Evolutionary conservation across 2,329 filamentous ascomycete genomes (phyloP), one percentile per base, ranked within the genome.

Genomic region (Aspergillus hortae): DNA sequence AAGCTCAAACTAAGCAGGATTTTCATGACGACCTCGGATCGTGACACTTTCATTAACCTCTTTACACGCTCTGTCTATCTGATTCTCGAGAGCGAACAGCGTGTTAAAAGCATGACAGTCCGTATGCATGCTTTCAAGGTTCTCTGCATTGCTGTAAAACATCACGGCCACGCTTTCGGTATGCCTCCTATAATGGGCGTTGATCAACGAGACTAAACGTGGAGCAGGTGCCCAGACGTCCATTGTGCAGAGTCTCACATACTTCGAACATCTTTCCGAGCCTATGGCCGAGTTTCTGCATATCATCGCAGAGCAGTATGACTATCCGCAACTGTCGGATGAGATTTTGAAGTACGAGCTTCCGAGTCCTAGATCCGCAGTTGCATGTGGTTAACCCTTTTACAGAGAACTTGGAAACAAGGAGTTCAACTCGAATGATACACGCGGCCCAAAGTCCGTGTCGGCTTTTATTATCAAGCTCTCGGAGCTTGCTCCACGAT

Each of bases 281-380:
- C 94, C 94, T 1, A 99, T 99, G 94, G 94, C 94, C 30, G 95
- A 99, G 69, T 96, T 99, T 63, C 77, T 99, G 4, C 90, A 97
- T 63, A 99, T 97, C 64, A 79, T 99, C 23, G 87, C 92, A 1
- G 92, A 97, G 68, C 92, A 96, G 75, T 99, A 97, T 74, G 94
- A 99, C 73, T 95, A 97, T 68, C 89, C 92, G 14, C 94, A 99
- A 66, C 80, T 99, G 7, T 88, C 91, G 4, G 94, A 96, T 68
- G 94, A 99, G 67, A 89, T 97, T 27, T 74, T 99, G 53, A 87
- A 77, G 77, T 77, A 69, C 10, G 38, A 32, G 25, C 33, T 30
- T 23, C 21, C 30, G 10, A 35, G 19, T 21, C 7, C n/a, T 42
- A 12, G 4, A 43, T n/a, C 11, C 6, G 27, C 25, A 25, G 14